These are phyloP conservation scores for Ustilago curta DNA, from an alignment of 1,284 basidiomycete species.

Conservation along the genomic window DNA sequence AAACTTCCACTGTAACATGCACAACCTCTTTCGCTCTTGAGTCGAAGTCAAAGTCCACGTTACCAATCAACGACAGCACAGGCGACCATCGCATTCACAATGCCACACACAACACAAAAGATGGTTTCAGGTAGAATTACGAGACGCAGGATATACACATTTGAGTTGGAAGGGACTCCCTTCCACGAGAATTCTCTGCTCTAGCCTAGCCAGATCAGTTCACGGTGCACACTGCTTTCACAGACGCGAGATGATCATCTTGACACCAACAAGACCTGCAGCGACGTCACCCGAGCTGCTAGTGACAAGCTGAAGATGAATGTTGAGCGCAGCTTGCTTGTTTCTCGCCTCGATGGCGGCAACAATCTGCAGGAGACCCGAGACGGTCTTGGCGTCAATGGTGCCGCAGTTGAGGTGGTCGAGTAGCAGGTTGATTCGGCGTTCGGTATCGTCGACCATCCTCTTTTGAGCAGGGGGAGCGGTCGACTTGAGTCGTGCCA, in stretches of 20 bases:
- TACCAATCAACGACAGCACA: not conserved
- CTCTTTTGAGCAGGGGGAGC: conserved; percentile 82
- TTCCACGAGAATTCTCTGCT: not conserved
- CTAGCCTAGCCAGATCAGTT: not conserved
- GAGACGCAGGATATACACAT: conserved; percentile 23
- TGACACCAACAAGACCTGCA: conserved; percentile 64
- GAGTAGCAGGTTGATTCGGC: conserved; percentile 85
- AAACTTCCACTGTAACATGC: not conserved
- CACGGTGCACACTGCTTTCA: conserved; percentile 4
- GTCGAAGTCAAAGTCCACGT: too few relatives aligned
- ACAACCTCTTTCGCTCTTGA: not conserved
- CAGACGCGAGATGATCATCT: conserved; percentile 62
- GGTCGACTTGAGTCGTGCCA: conserved; percentile 49
- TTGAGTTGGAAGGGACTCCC: conserved; percentile 9
- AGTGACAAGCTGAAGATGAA: conserved; percentile 65
- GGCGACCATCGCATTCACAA: not conserved
- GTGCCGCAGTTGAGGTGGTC: conserved; percentile 92
- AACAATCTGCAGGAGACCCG: conserved; percentile 66
- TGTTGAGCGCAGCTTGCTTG: conserved; percentile 60
- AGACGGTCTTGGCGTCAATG: conserved; percentile 70
- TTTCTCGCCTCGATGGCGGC: conserved; percentile 64
- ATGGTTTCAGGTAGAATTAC: not conserved
- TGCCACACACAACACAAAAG: not conserved
- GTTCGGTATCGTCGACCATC: conserved; percentile 87
- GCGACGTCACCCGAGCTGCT: conserved; percentile 62